A percentile compares a stretch with the other conserved stretches of the same genome.
These are phyloP conservation scores for Violaceomyces palustris DNA, from an alignment of 1,284 basidiomycete species.

Conservation along the genomic window DNA sequence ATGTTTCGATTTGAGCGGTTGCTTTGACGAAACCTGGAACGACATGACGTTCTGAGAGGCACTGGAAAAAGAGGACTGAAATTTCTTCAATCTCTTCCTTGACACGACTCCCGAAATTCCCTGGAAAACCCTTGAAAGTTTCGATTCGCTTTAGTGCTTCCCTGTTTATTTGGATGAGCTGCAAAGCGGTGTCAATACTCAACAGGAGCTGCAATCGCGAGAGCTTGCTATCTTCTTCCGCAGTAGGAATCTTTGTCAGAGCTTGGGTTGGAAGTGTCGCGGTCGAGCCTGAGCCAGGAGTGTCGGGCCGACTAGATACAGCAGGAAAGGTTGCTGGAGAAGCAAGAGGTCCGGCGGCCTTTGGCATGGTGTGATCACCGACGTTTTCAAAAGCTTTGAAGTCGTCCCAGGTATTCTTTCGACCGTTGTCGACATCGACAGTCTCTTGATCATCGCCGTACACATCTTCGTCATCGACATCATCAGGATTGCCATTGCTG, in stretches of 20 bases:
- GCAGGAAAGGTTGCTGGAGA: too few species aligned
- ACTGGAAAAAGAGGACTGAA: slow-evolving; percentile 76
- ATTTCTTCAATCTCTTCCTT: slow-evolving; percentile 70
- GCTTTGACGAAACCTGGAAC: slow-evolving; percentile 78
- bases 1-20: slow-evolving; percentile 37
- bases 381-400: too few species aligned
- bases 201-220: slow-evolving; percentile 61
- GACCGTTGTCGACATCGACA: too few species aligned
- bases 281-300: too few species aligned
- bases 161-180: slow-evolving; percentile 85
- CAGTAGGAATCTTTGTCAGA: neutral
- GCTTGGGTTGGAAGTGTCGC: too few species aligned
- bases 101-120: slow-evolving; percentile 60
- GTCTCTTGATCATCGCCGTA: slow-evolving; percentile 17
- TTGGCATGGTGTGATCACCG: too few species aligned
- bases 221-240: slow-evolving; percentile 2
- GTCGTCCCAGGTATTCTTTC: too few species aligned
- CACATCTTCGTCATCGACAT: slow-evolving; percentile 15
- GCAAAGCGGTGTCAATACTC: slow-evolving; percentile 82
- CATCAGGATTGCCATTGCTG: slow-evolving; percentile 22
- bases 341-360: too few species aligned
- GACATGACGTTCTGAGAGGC: slow-evolving; percentile 74
- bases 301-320: too few species aligned
- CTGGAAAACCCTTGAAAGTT: slow-evolving; percentile 76
- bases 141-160: slow-evolving; percentile 87